A percentile compares a stretch with the other conserved stretches of the same genome.
These are phyloP conservation scores for Beauveria sp. DNA, from an alignment of 2,329 filamentous ascomycete genomes.

Conservation along the genomic window DNA sequence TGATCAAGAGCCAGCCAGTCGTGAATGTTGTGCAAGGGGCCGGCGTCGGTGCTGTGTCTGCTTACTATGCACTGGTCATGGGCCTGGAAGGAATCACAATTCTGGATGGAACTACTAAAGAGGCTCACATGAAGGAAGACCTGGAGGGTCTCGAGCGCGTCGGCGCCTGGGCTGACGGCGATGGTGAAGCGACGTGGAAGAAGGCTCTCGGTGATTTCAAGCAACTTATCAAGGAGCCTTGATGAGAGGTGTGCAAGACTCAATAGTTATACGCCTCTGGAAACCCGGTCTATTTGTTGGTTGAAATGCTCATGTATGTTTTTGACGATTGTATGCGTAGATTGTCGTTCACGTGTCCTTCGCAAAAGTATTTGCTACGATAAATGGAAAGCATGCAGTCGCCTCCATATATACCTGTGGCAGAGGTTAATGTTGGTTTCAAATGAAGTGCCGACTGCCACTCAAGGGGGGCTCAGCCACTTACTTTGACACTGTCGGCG, in stretches of 20 bases:
- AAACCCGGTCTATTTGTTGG: background rate
- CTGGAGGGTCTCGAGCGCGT: slow-evolving; percentile 35
- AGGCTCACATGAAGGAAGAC: slow-evolving; percentile 42
- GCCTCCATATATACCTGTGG: slow-evolving; percentile 55
- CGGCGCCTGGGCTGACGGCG: slow-evolving; percentile 33
- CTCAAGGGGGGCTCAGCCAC: slow-evolving; percentile 13
- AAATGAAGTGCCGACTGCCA: background rate
- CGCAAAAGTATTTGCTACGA: slow-evolving; percentile 60
- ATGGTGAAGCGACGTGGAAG: slow-evolving; percentile 41
- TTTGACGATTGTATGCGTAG: background rate
- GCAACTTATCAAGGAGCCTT: slow-evolving; percentile 20
- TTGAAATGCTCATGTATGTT: background rate
- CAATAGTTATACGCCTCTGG: background rate
- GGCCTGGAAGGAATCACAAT: slow-evolving; percentile 35
- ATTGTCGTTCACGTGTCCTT: slow-evolving; percentile 33
- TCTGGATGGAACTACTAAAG: slow-evolving; percentile 38
- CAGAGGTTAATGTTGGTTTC: background rate
- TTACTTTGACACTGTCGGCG: slow-evolving; percentile 81
- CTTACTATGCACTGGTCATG: slow-evolving; percentile 41
- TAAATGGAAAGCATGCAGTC: slow-evolving; percentile 57
- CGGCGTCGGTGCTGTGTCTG: slow-evolving; percentile 29
- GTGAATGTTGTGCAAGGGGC: slow-evolving; percentile 35
- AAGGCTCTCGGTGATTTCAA: slow-evolving; percentile 41
- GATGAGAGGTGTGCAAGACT: background rate
- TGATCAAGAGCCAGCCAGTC: slow-evolving; percentile 39